A percentile compares a stretch with the other conserved stretches of the same genome.
These are phyloP conservation scores for Globisporangium splendens DNA, from an alignment of 352 stramenopile genomes.

Conservation along the genomic window DNA sequence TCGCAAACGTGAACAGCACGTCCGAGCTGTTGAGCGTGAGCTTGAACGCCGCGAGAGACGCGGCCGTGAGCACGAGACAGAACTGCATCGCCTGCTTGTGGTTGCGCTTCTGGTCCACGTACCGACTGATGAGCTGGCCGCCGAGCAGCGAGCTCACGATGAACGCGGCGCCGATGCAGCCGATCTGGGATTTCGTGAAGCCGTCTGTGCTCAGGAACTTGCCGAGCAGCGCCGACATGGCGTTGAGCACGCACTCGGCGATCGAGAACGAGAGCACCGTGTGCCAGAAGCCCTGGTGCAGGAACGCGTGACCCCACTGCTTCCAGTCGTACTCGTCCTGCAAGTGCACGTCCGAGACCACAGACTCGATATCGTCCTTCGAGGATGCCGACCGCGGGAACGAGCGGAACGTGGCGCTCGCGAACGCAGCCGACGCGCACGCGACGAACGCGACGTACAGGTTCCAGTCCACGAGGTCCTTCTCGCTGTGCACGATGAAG, in stretches of 20 bases:
- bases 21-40: slow-evolving; percentile 26
- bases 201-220: slow-evolving; percentile 62
- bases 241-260: slow-evolving; percentile 65
- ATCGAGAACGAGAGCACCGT: slow-evolving; percentile 63
- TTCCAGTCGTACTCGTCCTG: slow-evolving; percentile 69
- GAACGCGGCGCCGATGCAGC: slow-evolving; percentile 61
- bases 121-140: slow-evolving; percentile 61
- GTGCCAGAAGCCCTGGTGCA: slow-evolving; percentile 56
- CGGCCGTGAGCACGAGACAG: slow-evolving; percentile 45
- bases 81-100: slow-evolving; percentile 56
- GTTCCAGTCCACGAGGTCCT: slow-evolving; percentile 41
- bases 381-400: slow-evolving; percentile 30
- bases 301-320: slow-evolving; percentile 64
- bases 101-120: slow-evolving; percentile 56
- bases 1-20: slow-evolving; percentile 37
- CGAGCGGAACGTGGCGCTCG: slow-evolving; percentile 34
- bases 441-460: slow-evolving; percentile 33
- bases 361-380: slow-evolving; percentile 29
- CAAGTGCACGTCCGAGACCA: slow-evolving; percentile 54
- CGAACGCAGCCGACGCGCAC: slow-evolving; percentile 15
- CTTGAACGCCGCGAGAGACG: slow-evolving; percentile 45
- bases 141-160: slow-evolving; percentile 69
- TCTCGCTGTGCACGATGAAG: slow-evolving; percentile 37
- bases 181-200: slow-evolving; percentile 64
- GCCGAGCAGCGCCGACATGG: slow-evolving; percentile 63